Evolutionary conservation across 306 rosid genomes (phyloP).

Genomic region (Erythrophleum fordii): DNA sequence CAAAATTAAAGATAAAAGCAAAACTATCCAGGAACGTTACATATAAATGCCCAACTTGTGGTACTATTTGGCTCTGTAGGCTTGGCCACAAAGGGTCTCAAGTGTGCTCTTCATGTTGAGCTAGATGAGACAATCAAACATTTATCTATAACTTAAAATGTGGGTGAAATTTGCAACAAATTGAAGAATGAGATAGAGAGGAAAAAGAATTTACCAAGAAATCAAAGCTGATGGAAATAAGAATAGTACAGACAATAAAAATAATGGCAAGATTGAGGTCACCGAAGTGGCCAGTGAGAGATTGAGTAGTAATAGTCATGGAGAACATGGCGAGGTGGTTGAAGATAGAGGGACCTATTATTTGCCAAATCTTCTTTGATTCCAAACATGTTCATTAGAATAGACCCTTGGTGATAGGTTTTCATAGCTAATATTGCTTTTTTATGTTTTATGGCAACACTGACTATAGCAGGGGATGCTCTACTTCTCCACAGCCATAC

Average conservation of each 20-base stretch:
- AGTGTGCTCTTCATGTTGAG: conserved; percentile 77
- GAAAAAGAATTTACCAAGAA: conserved; percentile 49
- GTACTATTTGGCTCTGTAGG: conserved; percentile 62
- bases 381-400: conserved; percentile 50
- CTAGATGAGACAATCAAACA: conserved; percentile 29
- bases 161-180: not conserved
- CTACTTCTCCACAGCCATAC: conserved; percentile 23
- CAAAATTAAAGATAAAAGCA: conserved; percentile 49
- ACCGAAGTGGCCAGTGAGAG: conserved; percentile 69
- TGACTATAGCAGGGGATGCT: conserved; percentile 37
- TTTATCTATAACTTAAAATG: not conserved
- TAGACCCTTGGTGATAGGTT: conserved; percentile 19
- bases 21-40: conserved; percentile 73
- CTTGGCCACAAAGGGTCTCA: conserved; percentile 79
- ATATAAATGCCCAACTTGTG: conserved; percentile 61
- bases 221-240: conserved; percentile 63
- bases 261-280: conserved; percentile 70
- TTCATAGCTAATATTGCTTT: not conserved
- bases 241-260: conserved; percentile 64
- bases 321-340: conserved; percentile 78
- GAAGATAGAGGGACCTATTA: conserved; percentile 72
- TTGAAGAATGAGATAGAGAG: not conserved
- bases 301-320: conserved; percentile 61
- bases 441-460: not conserved
- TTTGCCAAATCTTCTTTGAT: conserved; percentile 59